Conservation (phyloP, 2,329 filamentous ascomycete species). For the Penicillium sp. region DNA sequence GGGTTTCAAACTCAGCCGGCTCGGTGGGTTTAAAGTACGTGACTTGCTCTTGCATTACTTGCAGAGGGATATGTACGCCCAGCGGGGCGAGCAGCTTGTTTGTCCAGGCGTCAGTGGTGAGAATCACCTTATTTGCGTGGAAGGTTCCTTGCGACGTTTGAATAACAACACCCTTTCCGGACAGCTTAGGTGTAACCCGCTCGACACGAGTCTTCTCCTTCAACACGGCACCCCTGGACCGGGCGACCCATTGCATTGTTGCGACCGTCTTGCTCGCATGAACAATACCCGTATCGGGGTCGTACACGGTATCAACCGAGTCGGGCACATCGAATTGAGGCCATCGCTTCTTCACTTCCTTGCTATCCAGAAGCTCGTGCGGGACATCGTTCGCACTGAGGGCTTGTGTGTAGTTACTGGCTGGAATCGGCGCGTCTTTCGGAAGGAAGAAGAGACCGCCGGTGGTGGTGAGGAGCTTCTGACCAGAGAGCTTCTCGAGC, state of each 20-base stretch:
- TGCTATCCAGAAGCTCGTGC: conserved; percentile 26
- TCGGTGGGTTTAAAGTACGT: conserved; percentile 33
- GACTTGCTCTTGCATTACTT: conserved; percentile 31
- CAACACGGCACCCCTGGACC: conserved; percentile 24
- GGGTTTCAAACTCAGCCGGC: conserved; percentile 15
- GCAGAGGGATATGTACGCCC: conserved; percentile 25
- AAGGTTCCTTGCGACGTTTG: conserved; percentile 28
- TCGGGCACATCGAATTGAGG: conserved; percentile 30
- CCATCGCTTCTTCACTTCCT: conserved; percentile 30
- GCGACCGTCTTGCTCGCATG: conserved; percentile 30
- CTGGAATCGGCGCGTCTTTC: conserved; percentile 15
- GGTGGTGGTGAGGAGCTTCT: conserved; percentile 29
- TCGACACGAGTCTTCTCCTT: conserved; percentile 28
- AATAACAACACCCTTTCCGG: conserved; percentile 20
- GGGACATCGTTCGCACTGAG: conserved; percentile 22
- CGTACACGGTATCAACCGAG: conserved; percentile 28
- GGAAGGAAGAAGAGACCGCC: conserved; percentile 29
- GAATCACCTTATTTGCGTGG: conserved; percentile 27
- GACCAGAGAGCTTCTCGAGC: conserved; percentile 24
- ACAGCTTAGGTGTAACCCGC: conserved; percentile 18
- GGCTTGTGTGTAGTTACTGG: conserved; percentile 20
- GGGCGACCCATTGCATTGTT: conserved; percentile 27
- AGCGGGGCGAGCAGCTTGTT: conserved; percentile 30
- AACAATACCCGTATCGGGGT: conserved; percentile 30
- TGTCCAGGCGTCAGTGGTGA: conserved; percentile 31